phyloP scores from a whole-genome alignment of 345 rosid genomes.

The Conringia planisiliqua region DNA sequence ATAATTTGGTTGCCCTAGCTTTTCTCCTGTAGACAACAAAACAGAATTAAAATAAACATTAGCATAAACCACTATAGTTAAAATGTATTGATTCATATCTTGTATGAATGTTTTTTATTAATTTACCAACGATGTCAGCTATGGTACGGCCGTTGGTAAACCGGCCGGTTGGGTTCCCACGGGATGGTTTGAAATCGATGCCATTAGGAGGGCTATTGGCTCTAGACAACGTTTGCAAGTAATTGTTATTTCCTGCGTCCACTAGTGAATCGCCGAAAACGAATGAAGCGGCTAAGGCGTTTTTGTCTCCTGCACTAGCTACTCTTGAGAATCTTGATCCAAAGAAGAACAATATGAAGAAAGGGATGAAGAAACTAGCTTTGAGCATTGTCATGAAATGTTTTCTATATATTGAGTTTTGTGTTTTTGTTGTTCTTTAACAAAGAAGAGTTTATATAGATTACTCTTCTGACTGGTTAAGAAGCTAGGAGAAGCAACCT shows the following conservation, averaged over 20 bases:
- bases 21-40: slow-evolving; percentile 54
- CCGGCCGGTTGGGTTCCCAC: slow-evolving; percentile 87
- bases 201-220: slow-evolving; percentile 87
- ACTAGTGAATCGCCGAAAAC: slow-evolving; percentile 87
- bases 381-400: slow-evolving; percentile 4
- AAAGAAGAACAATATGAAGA: slow-evolving; percentile 8
- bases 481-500: slow-evolving; percentile 32
- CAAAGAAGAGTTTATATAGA: slow-evolving; percentile 16
- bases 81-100: neutral
- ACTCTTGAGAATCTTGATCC: neutral
- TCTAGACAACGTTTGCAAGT: slow-evolving; percentile 66
- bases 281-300: slow-evolving; percentile 53
- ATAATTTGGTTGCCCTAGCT: slow-evolving; percentile 60
- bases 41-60: neutral
- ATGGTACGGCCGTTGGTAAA: slow-evolving; percentile 90
- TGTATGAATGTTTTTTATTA: neutral
- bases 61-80: neutral
- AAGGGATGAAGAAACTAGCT: neutral
- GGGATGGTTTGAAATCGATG: slow-evolving; percentile 68
- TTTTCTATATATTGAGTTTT: neutral
- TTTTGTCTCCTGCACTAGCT: slow-evolving; percentile 23
- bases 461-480: slow-evolving; percentile 12
- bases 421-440: neutral
- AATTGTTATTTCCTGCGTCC: slow-evolving; percentile 89
- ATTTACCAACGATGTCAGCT: slow-evolving; percentile 71